Conservation (phyloP, 1,284 basidiomycete genomes). For the Volvariella volvacea region DNA sequence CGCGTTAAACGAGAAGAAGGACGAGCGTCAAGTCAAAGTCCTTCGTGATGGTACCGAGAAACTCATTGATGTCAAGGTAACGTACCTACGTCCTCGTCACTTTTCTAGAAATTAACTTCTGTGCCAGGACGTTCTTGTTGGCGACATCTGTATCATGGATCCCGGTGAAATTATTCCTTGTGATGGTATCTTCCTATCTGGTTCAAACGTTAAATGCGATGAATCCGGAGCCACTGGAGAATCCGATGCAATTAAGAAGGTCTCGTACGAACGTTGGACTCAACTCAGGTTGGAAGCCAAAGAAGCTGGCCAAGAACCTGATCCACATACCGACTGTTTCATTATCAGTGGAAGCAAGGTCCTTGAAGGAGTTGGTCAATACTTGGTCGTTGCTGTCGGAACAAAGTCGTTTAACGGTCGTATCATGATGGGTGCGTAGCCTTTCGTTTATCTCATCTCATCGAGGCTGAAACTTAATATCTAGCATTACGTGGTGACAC, state of each 20-base stretch:
- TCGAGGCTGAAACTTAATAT: constrained; percentile 7
- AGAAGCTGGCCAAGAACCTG: constrained; percentile 16
- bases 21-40: constrained; percentile 90
- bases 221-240: constrained; percentile 97
- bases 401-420: constrained; percentile 91
- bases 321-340: constrained; percentile 84
- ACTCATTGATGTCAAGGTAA: constrained; percentile 77
- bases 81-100: constrained; percentile 11
- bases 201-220: constrained; percentile 94
- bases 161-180: constrained; percentile 95
- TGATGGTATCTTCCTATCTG: constrained; percentile 89
- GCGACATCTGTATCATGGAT: constrained; percentile 88
- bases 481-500: constrained; percentile 73
- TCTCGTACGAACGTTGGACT: constrained; percentile 74
- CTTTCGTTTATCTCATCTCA: constrained; percentile 2
- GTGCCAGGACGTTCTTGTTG: constrained; percentile 85
- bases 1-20: constrained; percentile 90
- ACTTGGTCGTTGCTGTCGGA: constrained; percentile 91
- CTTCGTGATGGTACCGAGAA: constrained; percentile 80
- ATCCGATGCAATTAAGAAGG: constrained; percentile 91
- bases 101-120: background rate
- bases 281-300: constrained; percentile 29
- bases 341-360: constrained; percentile 93
- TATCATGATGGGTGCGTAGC: constrained; percentile 84
- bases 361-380: constrained; percentile 90